Percentiles rank a stretch among this genome's conserved stretches.
Evolutionary conservation across 345 rosid genomes (phyloP).

Genomic region (Turnera subulata): DNA sequence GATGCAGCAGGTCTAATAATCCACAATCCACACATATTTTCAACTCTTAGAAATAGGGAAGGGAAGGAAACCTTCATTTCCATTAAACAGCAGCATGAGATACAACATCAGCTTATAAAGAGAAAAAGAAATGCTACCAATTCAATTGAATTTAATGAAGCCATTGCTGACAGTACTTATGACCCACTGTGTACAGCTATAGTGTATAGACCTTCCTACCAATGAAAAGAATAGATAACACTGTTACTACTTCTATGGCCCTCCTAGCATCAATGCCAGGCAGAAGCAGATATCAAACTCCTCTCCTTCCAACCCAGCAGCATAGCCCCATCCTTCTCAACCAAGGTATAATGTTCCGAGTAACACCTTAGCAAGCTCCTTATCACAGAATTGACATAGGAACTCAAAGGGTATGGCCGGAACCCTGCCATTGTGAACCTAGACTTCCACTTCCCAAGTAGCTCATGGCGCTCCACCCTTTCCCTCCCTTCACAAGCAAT

Average conservation of each 20-base stretch:
- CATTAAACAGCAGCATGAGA: too few relatives aligned
- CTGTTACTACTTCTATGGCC: not conserved
- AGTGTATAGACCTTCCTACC: too few relatives aligned
- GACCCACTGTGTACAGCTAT: not conserved
- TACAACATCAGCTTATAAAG: not conserved
- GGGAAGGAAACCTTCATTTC: too few relatives aligned
- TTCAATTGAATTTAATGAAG: too few relatives aligned
- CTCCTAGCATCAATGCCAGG: constrained; percentile 43
- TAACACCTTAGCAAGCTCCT: constrained; percentile 41
- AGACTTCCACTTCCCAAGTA: constrained; percentile 73
- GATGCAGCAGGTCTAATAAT: too few relatives aligned
- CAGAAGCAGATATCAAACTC: constrained; percentile 60
- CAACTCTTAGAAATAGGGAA: too few relatives aligned
- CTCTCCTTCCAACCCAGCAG: constrained; percentile 66
- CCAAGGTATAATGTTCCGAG: constrained; percentile 47
- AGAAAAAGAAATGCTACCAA: not conserved
- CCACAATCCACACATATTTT: too few relatives aligned
- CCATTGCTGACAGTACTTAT: too few relatives aligned
- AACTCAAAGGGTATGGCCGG: constrained; percentile 45
- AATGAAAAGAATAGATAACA: not conserved
- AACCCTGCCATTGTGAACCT: constrained; percentile 75
- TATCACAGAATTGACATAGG: constrained; percentile 52
- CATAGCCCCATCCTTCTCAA: constrained; percentile 66
- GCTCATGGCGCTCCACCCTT: too few relatives aligned
- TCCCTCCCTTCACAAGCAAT: constrained; percentile 69